Conservation (phyloP, 2,329 filamentous ascomycete genomes). For the Taxawa tesnikishii region DNA sequence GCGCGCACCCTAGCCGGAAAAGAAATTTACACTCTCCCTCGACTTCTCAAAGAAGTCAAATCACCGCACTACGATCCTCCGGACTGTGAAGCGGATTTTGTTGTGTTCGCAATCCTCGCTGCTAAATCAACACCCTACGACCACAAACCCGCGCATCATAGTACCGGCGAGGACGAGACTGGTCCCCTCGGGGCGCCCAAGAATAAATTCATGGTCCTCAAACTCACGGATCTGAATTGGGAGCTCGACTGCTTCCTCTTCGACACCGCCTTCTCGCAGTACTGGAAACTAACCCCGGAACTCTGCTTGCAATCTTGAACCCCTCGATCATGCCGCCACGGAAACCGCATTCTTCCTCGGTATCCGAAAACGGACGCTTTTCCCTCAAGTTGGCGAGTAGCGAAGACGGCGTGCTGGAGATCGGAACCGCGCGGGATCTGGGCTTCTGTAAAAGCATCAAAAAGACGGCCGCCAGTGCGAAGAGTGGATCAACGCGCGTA, state of each 20-base stretch:
- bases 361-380: slow-evolving; percentile 79
- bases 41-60: slow-evolving; percentile 70
- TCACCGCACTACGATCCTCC: slow-evolving; percentile 68
- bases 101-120: slow-evolving; percentile 78
- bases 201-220: slow-evolving; percentile 82
- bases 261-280: slow-evolving; percentile 76
- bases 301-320: slow-evolving; percentile 82
- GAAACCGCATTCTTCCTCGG: slow-evolving; percentile 55
- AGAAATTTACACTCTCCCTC: slow-evolving; percentile 64
- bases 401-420: slow-evolving; percentile 79
- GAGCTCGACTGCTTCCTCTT: slow-evolving; percentile 90
- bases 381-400: slow-evolving; percentile 75
- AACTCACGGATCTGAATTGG: slow-evolving; percentile 77
- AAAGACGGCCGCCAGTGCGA: slow-evolving; percentile 74
- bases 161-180: slow-evolving; percentile 30
- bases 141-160: slow-evolving; percentile 36
- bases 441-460: slow-evolving; percentile 78
- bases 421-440: slow-evolving; percentile 73
- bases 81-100: slow-evolving; percentile 77
- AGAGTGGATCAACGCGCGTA: slow-evolving; percentile 75
- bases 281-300: slow-evolving; percentile 94
- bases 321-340: slow-evolving; percentile 83
- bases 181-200: slow-evolving; percentile 44
- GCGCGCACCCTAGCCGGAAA: slow-evolving; percentile 68
- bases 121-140: slow-evolving; percentile 73